Evolutionary conservation across 2,329 filamentous ascomycete species (phyloP).

Genomic region (Beauveria scarabaeidicola): DNA sequence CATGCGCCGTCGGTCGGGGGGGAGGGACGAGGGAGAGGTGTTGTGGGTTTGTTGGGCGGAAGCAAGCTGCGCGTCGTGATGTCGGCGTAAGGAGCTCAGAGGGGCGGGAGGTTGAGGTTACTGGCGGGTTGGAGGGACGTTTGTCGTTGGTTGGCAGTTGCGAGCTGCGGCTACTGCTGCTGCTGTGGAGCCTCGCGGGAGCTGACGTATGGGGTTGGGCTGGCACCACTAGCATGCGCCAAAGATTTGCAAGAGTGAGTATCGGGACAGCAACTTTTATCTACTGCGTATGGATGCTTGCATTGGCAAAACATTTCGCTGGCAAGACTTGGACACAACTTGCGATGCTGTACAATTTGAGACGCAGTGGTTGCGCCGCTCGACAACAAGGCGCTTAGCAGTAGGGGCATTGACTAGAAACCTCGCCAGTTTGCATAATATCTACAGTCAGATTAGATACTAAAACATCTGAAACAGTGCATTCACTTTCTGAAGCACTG

Average conservation of each 20-base stretch:
- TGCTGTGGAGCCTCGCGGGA: constrained; percentile 5
- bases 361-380: too few species aligned
- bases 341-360: too few species aligned
- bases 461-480: too few species aligned
- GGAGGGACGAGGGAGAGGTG: too few species aligned
- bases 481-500: background rate
- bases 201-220: constrained; percentile 10
- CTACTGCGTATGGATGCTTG: background rate
- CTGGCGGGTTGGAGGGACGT: background rate
- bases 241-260: background rate
- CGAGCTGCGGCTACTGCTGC: constrained; percentile 1
- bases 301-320: background rate
- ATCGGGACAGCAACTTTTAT: background rate
- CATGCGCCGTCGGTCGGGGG: background rate
- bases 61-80: background rate
- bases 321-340: too few species aligned
- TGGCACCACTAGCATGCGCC: background rate
- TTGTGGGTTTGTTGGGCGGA: background rate
- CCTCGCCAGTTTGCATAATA: too few species aligned
- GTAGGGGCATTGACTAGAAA: too few species aligned
- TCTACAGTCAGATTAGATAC: too few species aligned
- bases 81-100: background rate
- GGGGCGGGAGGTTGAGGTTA: background rate
- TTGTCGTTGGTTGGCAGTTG: constrained; percentile 4
- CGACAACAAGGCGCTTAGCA: too few species aligned